Percentiles rank a stretch among this genome's conserved stretches.
Evolutionary conservation across 2,329 filamentous ascomycete genomes (phyloP).

Genomic region (Arthrobotrys musiformis): DNA sequence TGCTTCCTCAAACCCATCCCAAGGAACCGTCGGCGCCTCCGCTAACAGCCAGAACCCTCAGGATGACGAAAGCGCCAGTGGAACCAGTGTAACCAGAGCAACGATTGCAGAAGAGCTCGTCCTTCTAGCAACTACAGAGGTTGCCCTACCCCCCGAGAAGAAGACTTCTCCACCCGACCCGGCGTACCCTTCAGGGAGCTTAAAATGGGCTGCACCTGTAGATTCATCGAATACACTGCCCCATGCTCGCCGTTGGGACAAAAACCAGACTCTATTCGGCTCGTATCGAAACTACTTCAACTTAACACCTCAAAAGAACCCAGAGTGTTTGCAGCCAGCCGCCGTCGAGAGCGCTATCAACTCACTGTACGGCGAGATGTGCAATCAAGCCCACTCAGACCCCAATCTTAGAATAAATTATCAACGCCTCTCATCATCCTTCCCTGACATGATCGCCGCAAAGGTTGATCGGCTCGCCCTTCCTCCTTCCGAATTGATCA

Average conservation of each 20-base stretch:
- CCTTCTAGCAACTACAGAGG: neutral
- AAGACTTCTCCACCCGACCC: neutral
- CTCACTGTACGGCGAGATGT: conserved; percentile 23
- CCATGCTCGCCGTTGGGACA: conserved; percentile 42
- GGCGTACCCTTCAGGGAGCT: neutral
- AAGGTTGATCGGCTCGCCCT: conserved; percentile 41
- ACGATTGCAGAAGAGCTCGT: neutral
- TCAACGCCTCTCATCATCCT: conserved; percentile 3
- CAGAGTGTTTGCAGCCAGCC: neutral
- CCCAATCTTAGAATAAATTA: conserved; percentile 43
- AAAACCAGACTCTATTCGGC: conserved; percentile 16
- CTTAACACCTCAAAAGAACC: conserved; percentile 1
- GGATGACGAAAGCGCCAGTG: neutral
- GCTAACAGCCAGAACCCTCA: conserved; percentile 22
- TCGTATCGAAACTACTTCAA: conserved; percentile 31
- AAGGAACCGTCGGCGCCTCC: neutral
- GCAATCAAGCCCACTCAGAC: conserved; percentile 48
- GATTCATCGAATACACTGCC: conserved; percentile 20
- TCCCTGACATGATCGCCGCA: conserved; percentile 2
- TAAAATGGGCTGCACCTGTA: conserved; percentile 38
- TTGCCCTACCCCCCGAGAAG: neutral
- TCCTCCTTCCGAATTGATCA: conserved; percentile 10
- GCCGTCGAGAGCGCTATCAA: conserved; percentile 10
- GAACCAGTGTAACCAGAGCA: neutral
- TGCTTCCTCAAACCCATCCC: conserved; percentile 9